Percentiles rank a stretch among this genome's conserved stretches.
Evolutionary conservation across 163 green algal species (phyloP).

Genomic region (Scenedesmus sp.): DNA sequence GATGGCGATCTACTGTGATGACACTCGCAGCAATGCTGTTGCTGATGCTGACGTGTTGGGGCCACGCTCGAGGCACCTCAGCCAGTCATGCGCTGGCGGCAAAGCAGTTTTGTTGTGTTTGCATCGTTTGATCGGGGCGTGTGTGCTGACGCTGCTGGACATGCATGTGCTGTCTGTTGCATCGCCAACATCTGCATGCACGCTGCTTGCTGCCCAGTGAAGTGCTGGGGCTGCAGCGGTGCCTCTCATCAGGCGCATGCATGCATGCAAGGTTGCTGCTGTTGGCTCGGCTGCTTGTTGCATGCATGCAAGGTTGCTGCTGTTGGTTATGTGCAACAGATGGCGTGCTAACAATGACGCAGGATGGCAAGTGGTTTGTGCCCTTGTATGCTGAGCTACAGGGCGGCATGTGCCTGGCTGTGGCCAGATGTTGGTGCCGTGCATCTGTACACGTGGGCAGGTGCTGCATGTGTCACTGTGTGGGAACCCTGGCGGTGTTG

Average conservation of each 20-base stretch:
- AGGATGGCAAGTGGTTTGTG: not conserved
- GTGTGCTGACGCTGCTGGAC: not conserved
- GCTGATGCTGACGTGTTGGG: not conserved
- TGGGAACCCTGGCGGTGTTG: not conserved
- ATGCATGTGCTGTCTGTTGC: not conserved
- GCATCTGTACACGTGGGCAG: not conserved
- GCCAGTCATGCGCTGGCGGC: not conserved
- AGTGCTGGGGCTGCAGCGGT: not conserved
- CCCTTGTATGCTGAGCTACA: not conserved
- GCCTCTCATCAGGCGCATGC: not conserved
- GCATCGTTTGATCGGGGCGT: not conserved
- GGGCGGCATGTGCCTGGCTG: not conserved
- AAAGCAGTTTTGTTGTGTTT: not conserved
- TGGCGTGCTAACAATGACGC: not conserved
- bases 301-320: not conserved
- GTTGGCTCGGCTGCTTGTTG: no score
- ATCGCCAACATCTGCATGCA: not conserved
- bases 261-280: not conserved
- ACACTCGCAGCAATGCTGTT: not conserved
- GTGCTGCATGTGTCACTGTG: not conserved
- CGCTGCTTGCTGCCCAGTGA: not conserved
- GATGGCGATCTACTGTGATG: not conserved
- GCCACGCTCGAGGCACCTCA: not conserved
- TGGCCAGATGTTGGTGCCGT: not conserved
- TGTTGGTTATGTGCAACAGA: not conserved